Evolutionary conservation across 106 monocot genomes (phyloP), one percentile per base, ranked within the genome.

Genomic region (Apostasia ramifera): DNA sequence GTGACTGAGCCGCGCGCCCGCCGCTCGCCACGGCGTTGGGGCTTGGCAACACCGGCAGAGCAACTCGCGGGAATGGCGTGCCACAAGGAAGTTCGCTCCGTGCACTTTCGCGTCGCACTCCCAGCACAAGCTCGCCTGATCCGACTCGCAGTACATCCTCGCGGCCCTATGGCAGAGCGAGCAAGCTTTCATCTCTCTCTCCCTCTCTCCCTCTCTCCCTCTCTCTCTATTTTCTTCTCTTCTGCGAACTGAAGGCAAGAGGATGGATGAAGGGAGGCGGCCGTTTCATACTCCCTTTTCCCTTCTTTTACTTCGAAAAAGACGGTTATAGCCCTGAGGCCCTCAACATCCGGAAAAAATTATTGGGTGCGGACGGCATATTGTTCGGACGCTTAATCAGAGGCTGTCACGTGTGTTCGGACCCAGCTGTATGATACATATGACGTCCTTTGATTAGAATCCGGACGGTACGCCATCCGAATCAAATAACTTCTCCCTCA

Each of bases 21-120:
- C 49, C 1, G 92, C 92, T 44, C 69, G 63, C 92, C 88, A 88
- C 0, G 83, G 69, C 3, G 88, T 88, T 4, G 67, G 78, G 8
- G 57, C 12, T 45, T 73, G 78, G 74, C 92, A 92, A 5, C 10
- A 13, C 41, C 81, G 78, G 78, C 92, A 92, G 47, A 92, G 87
- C 14, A 92, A 85, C 7, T 45, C 41, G 13, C 92, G 70, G 1
- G 62, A 49, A 77, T 92, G 92, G 38, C 88, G 75, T 13, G 92
- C 92, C 53, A 92, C 92, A 2, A 92, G 80, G 73, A 92, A 92
- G 77, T 92, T 88, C n/a, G 92, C 85, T 12, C 83, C 79, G 72
- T 92, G 85, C 55, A 92, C 92, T 71, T 47, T 68, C 52, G 77
- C 85, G 72, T 92, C 92, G 83, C 92, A 92, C 0, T 78, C 76